Conservation (phyloP, 1,284 basidiomycete species). For the Pascua guehoae region DNA sequence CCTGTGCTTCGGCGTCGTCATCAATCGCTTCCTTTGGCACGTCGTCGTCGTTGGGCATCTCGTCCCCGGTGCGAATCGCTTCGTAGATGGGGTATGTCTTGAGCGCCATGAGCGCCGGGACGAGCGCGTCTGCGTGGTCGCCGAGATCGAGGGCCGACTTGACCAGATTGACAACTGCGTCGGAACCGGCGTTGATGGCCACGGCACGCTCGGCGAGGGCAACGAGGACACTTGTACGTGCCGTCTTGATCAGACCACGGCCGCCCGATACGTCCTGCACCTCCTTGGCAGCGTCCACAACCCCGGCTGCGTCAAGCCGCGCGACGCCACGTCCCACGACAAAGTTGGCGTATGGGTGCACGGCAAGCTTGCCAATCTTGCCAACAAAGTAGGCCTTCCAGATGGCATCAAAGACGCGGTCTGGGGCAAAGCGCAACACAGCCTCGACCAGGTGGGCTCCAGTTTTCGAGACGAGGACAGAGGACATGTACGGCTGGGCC, state of each 20-base stretch:
- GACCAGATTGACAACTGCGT: slow-evolving; percentile 56
- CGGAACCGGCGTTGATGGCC: slow-evolving; percentile 48
- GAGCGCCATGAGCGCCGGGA: slow-evolving; percentile 64
- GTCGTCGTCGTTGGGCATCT: slow-evolving; percentile 22
- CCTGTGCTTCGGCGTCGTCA: slow-evolving; percentile 36
- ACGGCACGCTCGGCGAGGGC: slow-evolving; percentile 67
- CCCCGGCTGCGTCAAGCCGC: slow-evolving; percentile 57
- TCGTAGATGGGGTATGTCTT: slow-evolving; percentile 58
- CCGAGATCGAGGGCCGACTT: slow-evolving; percentile 61
- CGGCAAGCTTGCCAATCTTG: slow-evolving; percentile 66
- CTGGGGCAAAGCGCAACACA: slow-evolving; percentile 62
- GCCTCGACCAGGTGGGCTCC: slow-evolving; percentile 84
- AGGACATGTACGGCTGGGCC: slow-evolving; percentile 54
- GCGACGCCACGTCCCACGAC: slow-evolving; percentile 74
- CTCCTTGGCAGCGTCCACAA: slow-evolving; percentile 60
- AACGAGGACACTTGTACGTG: slow-evolving; percentile 64
- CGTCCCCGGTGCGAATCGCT: slow-evolving; percentile 31
- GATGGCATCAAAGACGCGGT: slow-evolving; percentile 60
- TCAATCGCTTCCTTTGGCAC: slow-evolving; percentile 28
- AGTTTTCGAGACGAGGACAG: slow-evolving; percentile 74
- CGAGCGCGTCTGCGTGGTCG: slow-evolving; percentile 55
- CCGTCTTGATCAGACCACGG: slow-evolving; percentile 55
- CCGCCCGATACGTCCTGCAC: slow-evolving; percentile 56
- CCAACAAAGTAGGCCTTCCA: slow-evolving; percentile 74
- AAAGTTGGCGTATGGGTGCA: slow-evolving; percentile 87